phyloP scores from a whole-genome alignment of 1,284 basidiomycete species.

The Calocybe gambosa region DNA sequence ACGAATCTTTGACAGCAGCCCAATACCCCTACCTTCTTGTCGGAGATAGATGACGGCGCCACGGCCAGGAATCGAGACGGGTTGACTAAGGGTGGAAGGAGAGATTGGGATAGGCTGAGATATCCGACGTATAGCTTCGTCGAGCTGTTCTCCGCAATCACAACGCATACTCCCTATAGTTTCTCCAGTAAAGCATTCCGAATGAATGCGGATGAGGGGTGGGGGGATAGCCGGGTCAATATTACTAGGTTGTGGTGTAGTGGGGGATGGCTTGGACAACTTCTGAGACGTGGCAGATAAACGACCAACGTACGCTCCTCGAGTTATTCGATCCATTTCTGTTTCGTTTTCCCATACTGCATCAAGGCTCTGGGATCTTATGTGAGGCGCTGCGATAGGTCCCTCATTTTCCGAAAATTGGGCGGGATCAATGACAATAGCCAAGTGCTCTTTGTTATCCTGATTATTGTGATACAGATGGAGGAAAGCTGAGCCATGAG shows the following conservation, averaged over 20 bases:
- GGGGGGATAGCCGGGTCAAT: constrained; percentile 43
- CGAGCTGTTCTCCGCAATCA: constrained; percentile 98
- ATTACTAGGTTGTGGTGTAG: constrained; percentile 16
- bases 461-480: constrained; percentile 93
- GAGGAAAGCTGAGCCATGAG: constrained; percentile 90
- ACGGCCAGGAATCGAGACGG: constrained; percentile 61
- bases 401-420: constrained; percentile 51
- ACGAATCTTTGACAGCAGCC: constrained; percentile 90
- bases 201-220: constrained; percentile 93
- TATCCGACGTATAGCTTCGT: constrained; percentile 93
- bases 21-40: constrained; percentile 98
- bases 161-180: constrained; percentile 98
- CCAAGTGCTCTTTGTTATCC: constrained; percentile 95
- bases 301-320: constrained; percentile 91
- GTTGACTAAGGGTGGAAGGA: constrained; percentile 22
- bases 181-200: constrained; percentile 98
- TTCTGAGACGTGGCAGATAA: constrained; percentile 56
- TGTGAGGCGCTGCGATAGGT: constrained; percentile 41
- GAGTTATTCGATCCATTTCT: constrained; percentile 87
- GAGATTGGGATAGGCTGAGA: constrained; percentile 61
- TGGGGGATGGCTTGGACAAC: constrained; percentile 40
- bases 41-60: constrained; percentile 97
- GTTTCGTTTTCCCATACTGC: constrained; percentile 89
- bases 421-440: constrained; percentile 89
- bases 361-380: constrained; percentile 83